Conservation (phyloP, 2,329 filamentous ascomycete species). For the Aspergillus chevalieri region DNA sequence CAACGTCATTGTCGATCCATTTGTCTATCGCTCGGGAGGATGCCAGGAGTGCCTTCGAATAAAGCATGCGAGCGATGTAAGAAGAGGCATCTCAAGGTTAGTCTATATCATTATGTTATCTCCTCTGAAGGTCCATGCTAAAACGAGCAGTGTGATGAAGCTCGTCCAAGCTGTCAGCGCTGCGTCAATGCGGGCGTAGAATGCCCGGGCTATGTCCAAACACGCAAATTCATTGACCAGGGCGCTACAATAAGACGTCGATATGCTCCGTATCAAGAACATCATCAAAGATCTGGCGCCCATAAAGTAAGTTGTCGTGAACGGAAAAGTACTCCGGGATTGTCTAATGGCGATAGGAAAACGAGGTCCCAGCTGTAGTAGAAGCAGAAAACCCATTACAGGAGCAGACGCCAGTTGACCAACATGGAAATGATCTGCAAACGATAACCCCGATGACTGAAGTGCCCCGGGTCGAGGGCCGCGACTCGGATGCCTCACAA, state of each 20-base stretch:
- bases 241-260: constrained; percentile 35
- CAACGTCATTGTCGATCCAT: constrained; percentile 1
- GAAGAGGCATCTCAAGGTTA: constrained; percentile 34
- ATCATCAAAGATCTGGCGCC: constrained; percentile 1
- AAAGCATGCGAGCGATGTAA: constrained; percentile 37
- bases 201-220: constrained; percentile 39
- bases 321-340: neutral
- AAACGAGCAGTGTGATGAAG: constrained; percentile 33
- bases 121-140: neutral
- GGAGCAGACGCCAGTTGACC: neutral
- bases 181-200: constrained; percentile 32
- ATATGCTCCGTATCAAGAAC: constrained; percentile 34
- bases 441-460: neutral
- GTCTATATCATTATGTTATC: neutral
- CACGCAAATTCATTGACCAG: constrained; percentile 40
- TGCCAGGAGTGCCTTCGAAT: constrained; percentile 36
- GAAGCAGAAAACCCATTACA: neutral
- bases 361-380: neutral
- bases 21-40: constrained; percentile 5
- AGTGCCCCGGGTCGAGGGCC: neutral
- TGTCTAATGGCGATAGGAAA: neutral
- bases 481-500: neutral
- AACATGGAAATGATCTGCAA: neutral
- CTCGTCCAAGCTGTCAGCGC: constrained; percentile 32
- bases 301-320: neutral